Base-by-base conservation (phyloP, 108 stramenopile genomes). In the Pseudonitzschia pungens region DNA sequence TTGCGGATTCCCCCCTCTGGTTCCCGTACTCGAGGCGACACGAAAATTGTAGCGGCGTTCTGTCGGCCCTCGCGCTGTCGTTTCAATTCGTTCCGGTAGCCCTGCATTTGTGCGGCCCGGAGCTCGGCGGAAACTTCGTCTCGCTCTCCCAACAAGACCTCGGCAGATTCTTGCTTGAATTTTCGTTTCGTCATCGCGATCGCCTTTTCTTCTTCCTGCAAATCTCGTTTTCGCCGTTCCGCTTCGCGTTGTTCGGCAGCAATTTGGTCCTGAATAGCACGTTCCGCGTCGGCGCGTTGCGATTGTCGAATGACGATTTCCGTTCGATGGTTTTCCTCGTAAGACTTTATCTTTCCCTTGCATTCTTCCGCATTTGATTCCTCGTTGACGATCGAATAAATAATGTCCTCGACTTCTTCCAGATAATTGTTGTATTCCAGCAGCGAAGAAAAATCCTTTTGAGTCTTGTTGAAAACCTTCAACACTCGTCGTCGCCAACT, bases 341-440 rank as follows among this genome's bases (percentile, higher is more conserved):
- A 89, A 1, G 76, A 77, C 60, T 90, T 94, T 44, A 92, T 85
- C 68, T 86, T 86, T 0, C 83, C 78, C 73, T 94, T 94, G 69
- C 81, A 82, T 77, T 89, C 93, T 75, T 94, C 93, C 7, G 93
- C 93, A 68, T 89, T 89, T 20, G 90, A 89, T 65, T 94, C 93
- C 70, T 94, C 93, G 71, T 94, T 92, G 54, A 94, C 93, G 75
- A 94, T 94, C 33, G 81, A 77, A 64, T 81, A 94, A 32, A 94
- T 90, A 53, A 90, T 90, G 72, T 90, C 89, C 55, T 94, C 93
- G 24, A 92, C 91, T 81, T 92, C 89, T 83, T 94, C 93, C 48
- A 94, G 79, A 73, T 94, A 94, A 79, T 94, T 89, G 75, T 94
- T 94, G 84, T 89, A 94, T 79, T 94, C 90, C 28, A 90, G 65